phyloP scores from a whole-genome alignment of 176 grass and related monocot species.

The Dactylis glomerata region DNA sequence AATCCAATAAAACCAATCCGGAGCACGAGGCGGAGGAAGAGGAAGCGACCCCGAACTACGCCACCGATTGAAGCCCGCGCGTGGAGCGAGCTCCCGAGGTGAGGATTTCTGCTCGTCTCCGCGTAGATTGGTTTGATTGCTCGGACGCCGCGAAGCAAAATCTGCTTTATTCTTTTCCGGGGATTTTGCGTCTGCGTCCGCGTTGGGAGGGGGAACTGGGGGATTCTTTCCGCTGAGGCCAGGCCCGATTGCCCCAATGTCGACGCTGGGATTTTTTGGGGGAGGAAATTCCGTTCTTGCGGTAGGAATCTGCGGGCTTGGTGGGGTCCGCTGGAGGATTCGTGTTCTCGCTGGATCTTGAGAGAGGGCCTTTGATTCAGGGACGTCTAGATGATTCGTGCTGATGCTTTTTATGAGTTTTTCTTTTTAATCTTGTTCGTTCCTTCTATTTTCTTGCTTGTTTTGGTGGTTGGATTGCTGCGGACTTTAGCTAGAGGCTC shows the following conservation, averaged over 20 bases:
- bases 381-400: neutral
- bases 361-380: neutral
- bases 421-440: neutral
- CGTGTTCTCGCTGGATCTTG: neutral
- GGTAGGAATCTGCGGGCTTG: neutral
- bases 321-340: neutral
- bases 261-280: neutral
- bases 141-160: neutral
- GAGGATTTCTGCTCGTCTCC: neutral
- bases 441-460: neutral
- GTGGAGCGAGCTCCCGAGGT: conserved; percentile 1
- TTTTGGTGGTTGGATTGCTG: neutral
- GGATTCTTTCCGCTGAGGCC: too few relatives aligned
- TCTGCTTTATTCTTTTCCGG: neutral
- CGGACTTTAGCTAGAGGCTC: neutral
- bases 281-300: neutral
- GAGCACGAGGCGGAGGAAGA: neutral
- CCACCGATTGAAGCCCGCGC: neutral
- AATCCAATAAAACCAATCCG: neutral
- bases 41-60: neutral
- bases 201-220: too few relatives aligned
- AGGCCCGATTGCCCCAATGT: conserved; percentile 22
- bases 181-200: too few relatives aligned
- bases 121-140: neutral
- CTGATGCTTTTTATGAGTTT: neutral